A percentile compares a stretch with the other conserved stretches of the same genome.
These are phyloP conservation scores for Lasiodiplodia gonubiensis DNA, from an alignment of 2,329 filamentous ascomycete genomes.

Conservation along the genomic window DNA sequence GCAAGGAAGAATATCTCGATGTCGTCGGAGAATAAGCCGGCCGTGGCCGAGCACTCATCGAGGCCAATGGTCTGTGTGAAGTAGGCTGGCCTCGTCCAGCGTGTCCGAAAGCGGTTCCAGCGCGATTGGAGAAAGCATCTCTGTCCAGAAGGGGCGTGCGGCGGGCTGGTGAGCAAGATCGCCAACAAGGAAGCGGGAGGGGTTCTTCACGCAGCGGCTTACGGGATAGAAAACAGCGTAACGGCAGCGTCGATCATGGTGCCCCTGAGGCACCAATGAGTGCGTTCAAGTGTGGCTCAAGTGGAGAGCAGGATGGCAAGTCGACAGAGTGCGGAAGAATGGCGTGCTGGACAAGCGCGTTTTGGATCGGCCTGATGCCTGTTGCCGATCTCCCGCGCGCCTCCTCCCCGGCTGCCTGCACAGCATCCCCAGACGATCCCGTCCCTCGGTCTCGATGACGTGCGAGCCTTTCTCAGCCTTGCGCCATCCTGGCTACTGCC, in stretches of 20 bases:
- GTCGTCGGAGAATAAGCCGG: too few relatives aligned
- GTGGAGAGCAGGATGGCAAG: constrained; percentile 2
- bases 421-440: not conserved
- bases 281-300: not conserved
- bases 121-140: not conserved
- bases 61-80: too few relatives aligned
- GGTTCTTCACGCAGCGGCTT: not conserved
- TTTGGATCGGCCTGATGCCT: constrained; percentile 14
- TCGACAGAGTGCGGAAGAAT: constrained; percentile 2
- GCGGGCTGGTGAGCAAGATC: not conserved
- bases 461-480: not conserved
- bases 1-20: too few relatives aligned
- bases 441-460: constrained; percentile 1
- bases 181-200: not conserved
- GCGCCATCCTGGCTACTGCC: not conserved
- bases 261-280: constrained; percentile 8
- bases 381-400: constrained; percentile 15
- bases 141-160: not conserved
- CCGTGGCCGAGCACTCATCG: too few relatives aligned
- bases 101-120: too few relatives aligned
- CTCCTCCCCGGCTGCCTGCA: not conserved
- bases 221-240: constrained; percentile 18
- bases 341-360: constrained; percentile 12
- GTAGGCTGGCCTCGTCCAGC: too few relatives aligned
- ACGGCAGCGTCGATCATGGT: not conserved